Conservation (phyloP, 768 basidiomycete species). For the Termitomyces sp. region DNA sequence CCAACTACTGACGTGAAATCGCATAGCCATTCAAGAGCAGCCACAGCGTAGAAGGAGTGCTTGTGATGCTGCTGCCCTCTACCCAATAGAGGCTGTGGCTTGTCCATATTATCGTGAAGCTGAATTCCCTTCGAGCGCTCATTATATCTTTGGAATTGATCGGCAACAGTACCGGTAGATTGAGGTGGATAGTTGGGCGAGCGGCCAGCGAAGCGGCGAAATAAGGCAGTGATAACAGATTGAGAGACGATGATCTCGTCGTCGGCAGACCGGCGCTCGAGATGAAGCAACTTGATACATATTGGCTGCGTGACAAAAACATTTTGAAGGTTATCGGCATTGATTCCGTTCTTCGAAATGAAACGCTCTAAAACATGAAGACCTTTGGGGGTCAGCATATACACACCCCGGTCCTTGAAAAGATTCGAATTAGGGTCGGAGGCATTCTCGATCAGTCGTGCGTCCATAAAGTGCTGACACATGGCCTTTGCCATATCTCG, state of each 20-base stretch:
- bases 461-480: conserved; percentile 99
- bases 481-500: conserved; percentile 99
- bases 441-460: conserved; percentile 95
- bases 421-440: conserved; percentile 82
- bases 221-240: conserved; percentile 90
- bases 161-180: conserved; percentile 39
- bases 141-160: conserved; percentile 70
- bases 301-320: conserved; percentile 93
- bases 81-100: conserved; percentile 49
- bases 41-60: conserved; percentile 81
- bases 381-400: conserved; percentile 94
- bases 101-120: conserved; percentile 69
- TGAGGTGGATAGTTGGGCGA: conserved; percentile 72
- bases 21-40: conserved; percentile 93
- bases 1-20: conserved; percentile 97
- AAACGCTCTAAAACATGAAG: conserved; percentile 99
- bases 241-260: conserved; percentile 98
- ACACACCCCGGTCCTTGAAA: conserved; percentile 98
- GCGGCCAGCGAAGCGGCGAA: conserved; percentile 92
- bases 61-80: conserved; percentile 51
- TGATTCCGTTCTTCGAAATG: conserved; percentile 99
- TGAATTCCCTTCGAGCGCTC: conserved; percentile 75
- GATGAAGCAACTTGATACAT: conserved; percentile 95
- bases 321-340: conserved; percentile 84
- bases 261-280: conserved; percentile 87